These are phyloP conservation scores for Canariomyces notabilis DNA, from an alignment of 2,329 filamentous ascomycete genomes.

Conservation along the genomic window DNA sequence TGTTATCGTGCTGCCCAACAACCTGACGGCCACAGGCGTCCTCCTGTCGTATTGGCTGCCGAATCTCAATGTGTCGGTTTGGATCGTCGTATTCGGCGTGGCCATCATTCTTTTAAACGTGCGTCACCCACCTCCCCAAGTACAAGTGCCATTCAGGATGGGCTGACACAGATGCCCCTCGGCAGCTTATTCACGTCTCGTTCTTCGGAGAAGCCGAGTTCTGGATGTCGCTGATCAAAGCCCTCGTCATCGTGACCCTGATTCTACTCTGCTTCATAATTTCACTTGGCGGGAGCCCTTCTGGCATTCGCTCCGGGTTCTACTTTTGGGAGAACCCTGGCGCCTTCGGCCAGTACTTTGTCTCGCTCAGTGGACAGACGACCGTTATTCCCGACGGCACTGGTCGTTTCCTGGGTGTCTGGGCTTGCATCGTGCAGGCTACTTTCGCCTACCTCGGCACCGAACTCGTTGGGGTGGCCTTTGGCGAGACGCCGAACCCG, in stretches of 20 bases:
- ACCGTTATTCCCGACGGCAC: constrained; percentile 25
- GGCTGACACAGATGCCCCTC: too few relatives aligned
- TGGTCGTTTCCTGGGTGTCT: constrained; percentile 38
- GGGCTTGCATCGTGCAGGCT: constrained; percentile 35
- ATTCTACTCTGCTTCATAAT: constrained; percentile 36
- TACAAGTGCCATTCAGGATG: too few relatives aligned
- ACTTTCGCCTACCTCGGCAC: constrained; percentile 43
- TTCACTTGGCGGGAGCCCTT: constrained; percentile 37
- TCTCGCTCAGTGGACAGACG: constrained; percentile 3
- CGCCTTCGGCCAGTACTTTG: constrained; percentile 36
- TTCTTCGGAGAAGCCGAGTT: constrained; percentile 46
- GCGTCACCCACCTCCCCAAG: constrained; percentile 2
- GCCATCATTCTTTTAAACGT: constrained; percentile 34
- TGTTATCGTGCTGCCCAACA: constrained; percentile 34
- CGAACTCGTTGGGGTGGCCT: constrained; percentile 64
- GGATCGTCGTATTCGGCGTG: constrained; percentile 33
- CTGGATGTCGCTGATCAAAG: constrained; percentile 42
- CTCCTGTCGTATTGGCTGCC: constrained; percentile 36
- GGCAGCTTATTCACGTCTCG: constrained; percentile 34
- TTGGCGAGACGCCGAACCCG: constrained; percentile 64
- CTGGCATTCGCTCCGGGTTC: constrained; percentile 37
- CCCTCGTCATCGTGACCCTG: constrained; percentile 38
- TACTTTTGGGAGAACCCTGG: constrained; percentile 41
- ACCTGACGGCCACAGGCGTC: constrained; percentile 36
- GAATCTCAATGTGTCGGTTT: constrained; percentile 35